Conservation (phyloP, 2,329 filamentous ascomycete genomes). For the Sporothrix globosa region DNA sequence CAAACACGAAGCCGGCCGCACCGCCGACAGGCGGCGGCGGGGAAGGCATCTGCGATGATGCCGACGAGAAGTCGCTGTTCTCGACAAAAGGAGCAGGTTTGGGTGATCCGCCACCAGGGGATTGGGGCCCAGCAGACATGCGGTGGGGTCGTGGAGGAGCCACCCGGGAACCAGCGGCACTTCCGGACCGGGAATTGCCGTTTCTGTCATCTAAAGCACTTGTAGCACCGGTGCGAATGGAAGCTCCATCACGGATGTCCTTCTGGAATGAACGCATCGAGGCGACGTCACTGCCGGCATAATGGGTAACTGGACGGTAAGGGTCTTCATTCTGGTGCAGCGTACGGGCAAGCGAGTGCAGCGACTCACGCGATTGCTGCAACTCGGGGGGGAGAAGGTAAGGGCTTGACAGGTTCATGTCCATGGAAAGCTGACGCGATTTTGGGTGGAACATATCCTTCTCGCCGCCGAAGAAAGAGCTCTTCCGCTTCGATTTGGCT, state of each 20-base stretch:
- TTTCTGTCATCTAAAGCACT: constrained; percentile 38
- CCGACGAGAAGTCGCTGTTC: background rate
- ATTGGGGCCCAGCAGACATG: constrained; percentile 50
- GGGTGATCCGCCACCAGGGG: constrained; percentile 49
- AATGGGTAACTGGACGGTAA: constrained; percentile 68
- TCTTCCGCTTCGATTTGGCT: constrained; percentile 52
- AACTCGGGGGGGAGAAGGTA: constrained; percentile 89
- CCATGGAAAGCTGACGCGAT: constrained; percentile 66
- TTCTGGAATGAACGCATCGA: constrained; percentile 58
- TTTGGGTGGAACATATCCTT: constrained; percentile 53
- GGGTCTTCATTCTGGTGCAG: constrained; percentile 79
- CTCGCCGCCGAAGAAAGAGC: constrained; percentile 57
- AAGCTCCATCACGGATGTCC: constrained; percentile 49
- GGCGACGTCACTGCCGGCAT: constrained; percentile 59
- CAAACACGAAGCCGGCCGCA: constrained; percentile 30
- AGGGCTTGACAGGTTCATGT: constrained; percentile 76
- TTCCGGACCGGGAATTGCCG: constrained; percentile 32
- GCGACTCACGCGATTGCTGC: constrained; percentile 79
- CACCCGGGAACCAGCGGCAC: constrained; percentile 39
- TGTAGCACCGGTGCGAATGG: constrained; percentile 51
- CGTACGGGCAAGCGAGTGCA: constrained; percentile 80
- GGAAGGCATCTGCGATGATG: constrained; percentile 24
- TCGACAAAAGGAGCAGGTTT: constrained; percentile 42
- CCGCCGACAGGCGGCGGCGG: constrained; percentile 33
- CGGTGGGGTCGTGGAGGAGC: constrained; percentile 40